phyloP scores from a whole-genome alignment of 495 filamentous ascomycete species.

The Lophium mytilinum region DNA sequence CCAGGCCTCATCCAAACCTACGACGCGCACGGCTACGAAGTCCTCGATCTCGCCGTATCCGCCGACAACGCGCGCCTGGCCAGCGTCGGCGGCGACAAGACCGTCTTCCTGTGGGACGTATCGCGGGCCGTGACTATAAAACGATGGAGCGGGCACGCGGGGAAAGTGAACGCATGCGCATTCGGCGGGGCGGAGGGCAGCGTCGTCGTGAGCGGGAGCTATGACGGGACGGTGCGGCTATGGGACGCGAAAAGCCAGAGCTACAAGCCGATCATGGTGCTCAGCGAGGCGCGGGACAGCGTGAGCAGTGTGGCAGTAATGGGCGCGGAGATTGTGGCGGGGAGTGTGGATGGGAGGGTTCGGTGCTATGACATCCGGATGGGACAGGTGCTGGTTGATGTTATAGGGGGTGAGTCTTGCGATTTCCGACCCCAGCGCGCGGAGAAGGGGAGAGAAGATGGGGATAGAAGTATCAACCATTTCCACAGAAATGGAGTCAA shows the following conservation, averaged over 20 bases:
- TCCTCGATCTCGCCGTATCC: slow-evolving; percentile 71
- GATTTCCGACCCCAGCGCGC: too few species aligned
- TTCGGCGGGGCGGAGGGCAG: slow-evolving; percentile 66
- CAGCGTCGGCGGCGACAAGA: slow-evolving; percentile 77
- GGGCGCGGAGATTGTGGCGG: slow-evolving; percentile 53
- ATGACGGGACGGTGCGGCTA: slow-evolving; percentile 73
- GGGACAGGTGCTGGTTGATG: slow-evolving; percentile 66
- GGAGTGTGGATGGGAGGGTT: slow-evolving; percentile 80
- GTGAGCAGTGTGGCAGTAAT: slow-evolving; percentile 53
- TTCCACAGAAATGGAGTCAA: background rate
- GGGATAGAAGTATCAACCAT: background rate
- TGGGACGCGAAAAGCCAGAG: slow-evolving; percentile 67
- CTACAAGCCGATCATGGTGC: slow-evolving; percentile 65
- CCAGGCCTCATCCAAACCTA: slow-evolving; percentile 71
- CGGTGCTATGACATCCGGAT: slow-evolving; percentile 82
- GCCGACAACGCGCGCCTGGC: slow-evolving; percentile 72
- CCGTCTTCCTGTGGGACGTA: slow-evolving; percentile 92
- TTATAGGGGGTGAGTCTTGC: slow-evolving; percentile 44
- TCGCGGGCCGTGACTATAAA: slow-evolving; percentile 61
- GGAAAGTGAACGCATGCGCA: slow-evolving; percentile 65
- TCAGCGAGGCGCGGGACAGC: slow-evolving; percentile 71
- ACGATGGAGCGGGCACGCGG: slow-evolving; percentile 55
- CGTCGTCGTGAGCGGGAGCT: slow-evolving; percentile 66
- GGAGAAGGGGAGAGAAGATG: too few species aligned
- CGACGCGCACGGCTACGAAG: slow-evolving; percentile 80